These are phyloP conservation scores for Pseudocercospora fuligena DNA, from an alignment of 2,329 filamentous ascomycete species.

Conservation along the genomic window DNA sequence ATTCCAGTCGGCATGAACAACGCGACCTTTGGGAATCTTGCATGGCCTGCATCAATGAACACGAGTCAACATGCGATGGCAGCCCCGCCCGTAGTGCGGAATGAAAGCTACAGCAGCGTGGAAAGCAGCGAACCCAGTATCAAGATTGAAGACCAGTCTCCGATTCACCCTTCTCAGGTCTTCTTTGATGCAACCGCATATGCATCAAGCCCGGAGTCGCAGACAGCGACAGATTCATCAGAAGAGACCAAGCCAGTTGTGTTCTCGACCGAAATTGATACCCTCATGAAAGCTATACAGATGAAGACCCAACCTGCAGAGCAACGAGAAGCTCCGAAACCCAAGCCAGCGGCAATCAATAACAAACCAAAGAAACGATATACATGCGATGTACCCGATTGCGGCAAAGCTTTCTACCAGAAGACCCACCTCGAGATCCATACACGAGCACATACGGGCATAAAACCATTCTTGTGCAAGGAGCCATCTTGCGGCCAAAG, in stretches of 20 bases:
- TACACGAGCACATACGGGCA: conserved; percentile 82
- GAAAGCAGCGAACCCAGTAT: conserved; percentile 44
- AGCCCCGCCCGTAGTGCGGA: conserved; percentile 31
- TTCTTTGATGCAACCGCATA: conserved; percentile 44
- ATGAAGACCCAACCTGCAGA: conserved; percentile 57
- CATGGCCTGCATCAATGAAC: conserved; percentile 26
- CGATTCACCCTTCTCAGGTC: conserved; percentile 47
- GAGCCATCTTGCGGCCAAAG: conserved; percentile 73
- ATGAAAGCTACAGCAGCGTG: conserved; percentile 33
- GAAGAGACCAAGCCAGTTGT: conserved; percentile 52
- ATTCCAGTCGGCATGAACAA: conserved; percentile 21
- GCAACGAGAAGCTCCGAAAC: conserved; percentile 15
- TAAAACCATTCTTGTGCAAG: conserved; percentile 86
- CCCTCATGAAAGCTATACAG: conserved; percentile 87
- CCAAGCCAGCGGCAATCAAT: conserved; percentile 2
- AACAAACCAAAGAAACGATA: conserved; percentile 66
- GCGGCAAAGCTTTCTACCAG: conserved; percentile 82
- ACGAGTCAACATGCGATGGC: conserved; percentile 19
- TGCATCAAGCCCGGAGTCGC: conserved; percentile 39
- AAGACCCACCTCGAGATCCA: conserved; percentile 95
- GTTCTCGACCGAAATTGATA: conserved; percentile 84
- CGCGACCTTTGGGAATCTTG: conserved; percentile 32
- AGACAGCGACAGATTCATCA: conserved; percentile 52
- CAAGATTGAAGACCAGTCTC: conserved; percentile 51
- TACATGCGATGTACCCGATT: conserved; percentile 73